Base-by-base conservation (phyloP, 2,329 filamentous ascomycete species). In the Pseudogymnoascus sp. region DNA sequence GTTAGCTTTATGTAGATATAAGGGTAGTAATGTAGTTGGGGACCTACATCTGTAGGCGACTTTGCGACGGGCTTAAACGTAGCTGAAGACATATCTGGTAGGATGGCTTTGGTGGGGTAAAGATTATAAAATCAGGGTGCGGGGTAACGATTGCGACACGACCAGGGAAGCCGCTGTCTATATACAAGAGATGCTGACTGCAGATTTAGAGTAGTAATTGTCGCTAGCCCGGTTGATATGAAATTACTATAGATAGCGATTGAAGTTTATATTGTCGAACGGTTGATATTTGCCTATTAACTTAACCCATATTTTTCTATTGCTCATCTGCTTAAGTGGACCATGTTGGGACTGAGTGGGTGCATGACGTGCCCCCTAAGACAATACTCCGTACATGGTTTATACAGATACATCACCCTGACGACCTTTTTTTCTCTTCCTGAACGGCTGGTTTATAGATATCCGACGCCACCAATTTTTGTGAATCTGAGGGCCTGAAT, bases 311-410 rank as follows among this genome's bases (percentile, higher is more conserved):
- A 30, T 52, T 52, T 52, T 52, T 52, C 45, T 52, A 52, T 52
- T 52, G 45, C 45, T 52, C 45, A 52, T 52, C 45, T 52, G 45
- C 39, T 30, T 52, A 52, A 52, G 45, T 52, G 45, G 45, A 52
- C 26, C 23, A 13, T 52, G 26, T 52, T 48, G 45, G 30, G 45
- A 52, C n/a, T 15, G 23, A 52, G 26, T 52, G 45, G 45, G 45
- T 30, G 45, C 15, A 52, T 52, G 45, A 52, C 45, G 45, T 33
- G 45, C 30, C 45, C 45, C 45, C n/a, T 33, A 3, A 52, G 26
- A 52, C 45, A 52, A n/a, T n/a, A n/a, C n/a, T n/a, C n/a, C n/a
- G n/a, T 28, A 28, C n/a, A 26, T 39, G 26, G 45, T 30, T 19
- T 26, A 52, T 28, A 30, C 23, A 52, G 45, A 52, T 30, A 52